Percentiles rank a stretch among this genome's conserved stretches.
Evolutionary conservation across 495 filamentous ascomycete genomes (phyloP).

Genomic region (Schizothecium vesticola): DNA sequence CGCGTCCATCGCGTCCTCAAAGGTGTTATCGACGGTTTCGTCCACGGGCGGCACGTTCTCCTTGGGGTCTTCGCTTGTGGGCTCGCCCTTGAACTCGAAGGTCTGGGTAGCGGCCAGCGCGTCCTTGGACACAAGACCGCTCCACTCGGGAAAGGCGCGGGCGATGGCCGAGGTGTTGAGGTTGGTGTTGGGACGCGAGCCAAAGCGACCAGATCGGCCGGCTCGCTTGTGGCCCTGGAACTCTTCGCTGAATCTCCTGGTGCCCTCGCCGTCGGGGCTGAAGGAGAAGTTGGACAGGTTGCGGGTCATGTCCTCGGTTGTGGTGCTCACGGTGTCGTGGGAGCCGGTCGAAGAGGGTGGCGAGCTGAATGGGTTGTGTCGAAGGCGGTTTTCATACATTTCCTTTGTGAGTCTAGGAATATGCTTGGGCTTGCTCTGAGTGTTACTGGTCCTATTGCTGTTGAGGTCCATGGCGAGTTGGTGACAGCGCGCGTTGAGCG

Average conservation of each 20-base stretch:
- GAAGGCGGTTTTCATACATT: slow-evolving; percentile 29
- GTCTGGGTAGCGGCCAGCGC: slow-evolving; percentile 18
- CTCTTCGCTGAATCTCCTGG: slow-evolving; percentile 30
- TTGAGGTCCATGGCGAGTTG: slow-evolving; percentile 30
- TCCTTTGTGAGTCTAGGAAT: slow-evolving; percentile 34
- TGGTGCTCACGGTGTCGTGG: slow-evolving; percentile 46
- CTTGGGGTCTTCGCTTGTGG: slow-evolving; percentile 22
- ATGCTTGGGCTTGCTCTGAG: slow-evolving; percentile 28
- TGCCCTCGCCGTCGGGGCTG: slow-evolving; percentile 42
- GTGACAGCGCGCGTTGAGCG: slow-evolving; percentile 18
- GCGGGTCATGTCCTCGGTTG: slow-evolving; percentile 28
- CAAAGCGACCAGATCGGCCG: slow-evolving; percentile 28
- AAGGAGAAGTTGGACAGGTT: slow-evolving; percentile 43
- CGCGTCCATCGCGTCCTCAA: slow-evolving; percentile 23
- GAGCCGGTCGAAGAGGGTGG: slow-evolving; percentile 49
- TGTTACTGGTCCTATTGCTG: slow-evolving; percentile 24
- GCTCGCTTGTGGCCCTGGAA: slow-evolving; percentile 17
- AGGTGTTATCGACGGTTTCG: slow-evolving; percentile 18
- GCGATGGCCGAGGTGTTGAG: slow-evolving; percentile 61
- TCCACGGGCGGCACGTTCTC: slow-evolving; percentile 38
- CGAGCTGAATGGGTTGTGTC: slow-evolving; percentile 44
- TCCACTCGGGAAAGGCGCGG: slow-evolving; percentile 58
- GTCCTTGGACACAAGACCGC: slow-evolving; percentile 22
- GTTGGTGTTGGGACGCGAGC: slow-evolving; percentile 13
- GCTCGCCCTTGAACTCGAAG: slow-evolving; percentile 17